Conservation (phyloP, 495 filamentous ascomycete genomes). For the Lindgomyces ingoldianus region DNA sequence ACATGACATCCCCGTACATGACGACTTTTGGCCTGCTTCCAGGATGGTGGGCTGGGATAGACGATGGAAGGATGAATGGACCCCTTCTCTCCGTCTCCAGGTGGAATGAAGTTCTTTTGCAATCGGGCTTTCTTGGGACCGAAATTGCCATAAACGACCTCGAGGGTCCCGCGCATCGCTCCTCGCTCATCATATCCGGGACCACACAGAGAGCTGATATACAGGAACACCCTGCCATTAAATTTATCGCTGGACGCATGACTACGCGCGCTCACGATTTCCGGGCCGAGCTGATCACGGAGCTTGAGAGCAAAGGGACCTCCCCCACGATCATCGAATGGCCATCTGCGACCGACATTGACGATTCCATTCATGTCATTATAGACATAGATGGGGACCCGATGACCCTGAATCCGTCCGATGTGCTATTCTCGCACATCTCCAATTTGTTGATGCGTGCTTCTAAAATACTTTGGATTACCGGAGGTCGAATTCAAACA, state of each 20-base stretch:
- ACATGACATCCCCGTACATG: background rate
- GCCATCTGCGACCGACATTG: background rate
- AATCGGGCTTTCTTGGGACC: background rate
- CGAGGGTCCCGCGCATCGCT: too few species aligned
- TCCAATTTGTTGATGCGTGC: background rate
- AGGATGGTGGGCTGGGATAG: constrained; percentile 3
- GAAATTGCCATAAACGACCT: background rate
- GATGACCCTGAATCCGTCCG: background rate
- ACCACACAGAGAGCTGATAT: too few species aligned
- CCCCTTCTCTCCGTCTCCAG: background rate
- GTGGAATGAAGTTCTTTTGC: background rate
- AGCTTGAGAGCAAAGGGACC: background rate
- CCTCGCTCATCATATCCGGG: background rate
- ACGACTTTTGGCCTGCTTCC: constrained; percentile 2
- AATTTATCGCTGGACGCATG: background rate
- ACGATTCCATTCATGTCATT: background rate
- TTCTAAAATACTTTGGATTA: background rate
- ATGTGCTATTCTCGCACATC: background rate
- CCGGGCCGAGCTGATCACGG: background rate
- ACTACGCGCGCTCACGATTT: background rate
- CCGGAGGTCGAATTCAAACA: background rate
- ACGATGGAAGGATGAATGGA: background rate
- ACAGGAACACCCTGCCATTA: background rate
- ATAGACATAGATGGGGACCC: background rate
- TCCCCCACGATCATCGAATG: background rate